Evolutionary conservation across 2,329 filamentous ascomycete species (phyloP).

Genomic region (Cephalotrichum gorgonifer): DNA sequence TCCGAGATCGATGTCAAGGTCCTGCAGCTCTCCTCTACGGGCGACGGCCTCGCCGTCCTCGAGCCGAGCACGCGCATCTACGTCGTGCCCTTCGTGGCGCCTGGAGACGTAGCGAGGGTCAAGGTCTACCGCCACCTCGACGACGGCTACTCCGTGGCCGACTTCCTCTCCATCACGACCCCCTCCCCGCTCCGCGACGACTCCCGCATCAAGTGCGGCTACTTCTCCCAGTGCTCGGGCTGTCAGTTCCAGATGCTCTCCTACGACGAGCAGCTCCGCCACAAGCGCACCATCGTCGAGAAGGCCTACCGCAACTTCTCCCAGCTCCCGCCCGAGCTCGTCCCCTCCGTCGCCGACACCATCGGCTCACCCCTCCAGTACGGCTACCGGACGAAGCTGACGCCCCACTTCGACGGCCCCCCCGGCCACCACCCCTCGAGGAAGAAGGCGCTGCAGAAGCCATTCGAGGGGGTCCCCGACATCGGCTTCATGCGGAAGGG

Average conservation of each 20-base stretch:
- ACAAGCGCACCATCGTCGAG: slow-evolving; percentile 79
- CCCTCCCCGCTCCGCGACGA: slow-evolving; percentile 71
- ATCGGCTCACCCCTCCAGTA: slow-evolving; percentile 87
- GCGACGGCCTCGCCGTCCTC: slow-evolving; percentile 76
- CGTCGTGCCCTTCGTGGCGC: slow-evolving; percentile 78
- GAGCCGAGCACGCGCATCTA: slow-evolving; percentile 49
- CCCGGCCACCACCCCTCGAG: slow-evolving; percentile 38
- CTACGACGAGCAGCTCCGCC: slow-evolving; percentile 72
- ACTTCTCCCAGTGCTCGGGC: slow-evolving; percentile 80
- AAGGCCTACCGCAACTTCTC: slow-evolving; percentile 92
- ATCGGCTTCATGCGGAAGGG: slow-evolving; percentile 90
- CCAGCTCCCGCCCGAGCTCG: slow-evolving; percentile 60
- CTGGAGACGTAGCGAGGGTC: slow-evolving; percentile 70
- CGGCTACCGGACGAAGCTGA: slow-evolving; percentile 92
- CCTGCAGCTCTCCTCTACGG: slow-evolving; percentile 74
- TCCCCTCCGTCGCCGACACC: slow-evolving; percentile 72
- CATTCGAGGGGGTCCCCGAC: slow-evolving; percentile 56
- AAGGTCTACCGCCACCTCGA: slow-evolving; percentile 68
- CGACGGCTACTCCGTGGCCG: slow-evolving; percentile 63
- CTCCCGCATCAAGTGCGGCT: slow-evolving; percentile 65
- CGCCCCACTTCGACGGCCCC: slow-evolving; percentile 86
- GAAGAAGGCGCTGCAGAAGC: slow-evolving; percentile 32
- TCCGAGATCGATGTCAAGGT: slow-evolving; percentile 77
- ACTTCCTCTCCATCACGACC: slow-evolving; percentile 68
- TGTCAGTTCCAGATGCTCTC: slow-evolving; percentile 98